Evolutionary conservation across 208 protist genomes (phyloP), one percentile per base, ranked within the genome.

Genomic region (Leishmania gerbilli): DNA sequence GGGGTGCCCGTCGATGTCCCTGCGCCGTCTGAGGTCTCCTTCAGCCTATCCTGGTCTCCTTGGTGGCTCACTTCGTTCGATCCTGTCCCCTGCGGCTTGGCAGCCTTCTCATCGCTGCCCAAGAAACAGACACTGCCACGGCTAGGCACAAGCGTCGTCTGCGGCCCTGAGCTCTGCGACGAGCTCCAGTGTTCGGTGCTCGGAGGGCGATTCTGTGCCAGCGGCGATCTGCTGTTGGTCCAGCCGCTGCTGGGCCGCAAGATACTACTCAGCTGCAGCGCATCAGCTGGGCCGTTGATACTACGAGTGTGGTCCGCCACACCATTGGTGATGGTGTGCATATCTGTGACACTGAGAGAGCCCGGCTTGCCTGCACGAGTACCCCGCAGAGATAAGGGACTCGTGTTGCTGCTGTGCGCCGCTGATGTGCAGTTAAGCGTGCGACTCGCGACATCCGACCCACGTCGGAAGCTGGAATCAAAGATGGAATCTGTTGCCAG

Each of bases 71-170:
- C 27, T 45, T 62, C 47, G 34, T 37, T 37, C n/a, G 31, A 21
- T 24, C 7, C 51, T 17, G 40, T 27, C 49, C 24, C 71, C n/a
- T 9, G 47, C 51, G 15, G 19, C 71, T 62, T 17, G 24, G 31
- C 49, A 27, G 8, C n/a, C 47, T 55, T 45, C 31, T 7, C 71
- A 40, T 62, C 27, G 8, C 11, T 51, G 34, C 45, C 34, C 72
- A 83, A 34, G 64, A 83, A 83, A 5, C 64, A 65, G 34, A 83
- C 80, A 51, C 74, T 79, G 47, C 47, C 24, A 34, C 74, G 80
- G 53, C 79, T 37, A 31, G 71, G 45, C 49, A 64, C 76, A 56
- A 24, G 51, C 45, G 40, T 47, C n/a, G 56, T 27, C 37, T 27
- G 31, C 21, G 11, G 5, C 49, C 8, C 49, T 55, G 55, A 55